phyloP scores from a whole-genome alignment of 768 basidiomycete genomes.

The Hirschioporus abietinus region DNA sequence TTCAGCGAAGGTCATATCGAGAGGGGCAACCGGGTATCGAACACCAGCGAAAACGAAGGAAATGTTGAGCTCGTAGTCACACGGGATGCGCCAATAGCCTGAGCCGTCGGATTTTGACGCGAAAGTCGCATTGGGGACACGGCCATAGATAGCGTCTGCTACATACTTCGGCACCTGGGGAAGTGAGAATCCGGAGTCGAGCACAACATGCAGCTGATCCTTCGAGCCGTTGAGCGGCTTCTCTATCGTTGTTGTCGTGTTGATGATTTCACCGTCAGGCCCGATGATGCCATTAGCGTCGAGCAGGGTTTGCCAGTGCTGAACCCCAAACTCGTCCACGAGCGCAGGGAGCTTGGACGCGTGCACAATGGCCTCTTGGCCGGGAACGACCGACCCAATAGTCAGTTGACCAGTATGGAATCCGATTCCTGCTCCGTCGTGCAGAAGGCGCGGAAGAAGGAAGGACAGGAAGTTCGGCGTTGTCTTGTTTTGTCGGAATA shows the following conservation, averaged over 20 bases:
- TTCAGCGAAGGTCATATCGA: slow-evolving; percentile 38
- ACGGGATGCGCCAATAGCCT: slow-evolving; percentile 61
- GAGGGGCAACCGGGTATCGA: slow-evolving; percentile 67
- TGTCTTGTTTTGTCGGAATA: slow-evolving; percentile 56
- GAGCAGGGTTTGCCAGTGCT: slow-evolving; percentile 76
- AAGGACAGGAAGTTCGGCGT: slow-evolving; percentile 63
- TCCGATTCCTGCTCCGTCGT: slow-evolving; percentile 40
- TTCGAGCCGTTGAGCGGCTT: slow-evolving; percentile 45
- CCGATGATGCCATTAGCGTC: slow-evolving; percentile 71
- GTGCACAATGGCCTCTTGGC: slow-evolving; percentile 52
- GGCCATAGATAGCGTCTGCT: slow-evolving; percentile 76
- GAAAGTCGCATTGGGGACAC: slow-evolving; percentile 68
- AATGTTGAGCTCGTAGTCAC: slow-evolving; percentile 65
- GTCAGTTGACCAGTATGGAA: slow-evolving; percentile 60
- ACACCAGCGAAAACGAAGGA: slow-evolving; percentile 67
- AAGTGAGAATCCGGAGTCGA: slow-evolving; percentile 62
- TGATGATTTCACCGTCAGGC: slow-evolving; percentile 64
- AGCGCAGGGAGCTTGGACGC: slow-evolving; percentile 55
- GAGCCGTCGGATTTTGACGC: slow-evolving; percentile 40
- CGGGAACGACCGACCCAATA: slow-evolving; percentile 57
- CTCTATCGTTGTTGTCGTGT: slow-evolving; percentile 61
- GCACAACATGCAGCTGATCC: slow-evolving; percentile 56
- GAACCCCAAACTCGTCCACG: slow-evolving; percentile 33
- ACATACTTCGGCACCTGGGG: slow-evolving; percentile 72
- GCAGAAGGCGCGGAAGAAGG: slow-evolving; percentile 32